These are phyloP conservation scores for Candida silvatica DNA, from an alignment of 805 yeast species.

Conservation along the genomic window DNA sequence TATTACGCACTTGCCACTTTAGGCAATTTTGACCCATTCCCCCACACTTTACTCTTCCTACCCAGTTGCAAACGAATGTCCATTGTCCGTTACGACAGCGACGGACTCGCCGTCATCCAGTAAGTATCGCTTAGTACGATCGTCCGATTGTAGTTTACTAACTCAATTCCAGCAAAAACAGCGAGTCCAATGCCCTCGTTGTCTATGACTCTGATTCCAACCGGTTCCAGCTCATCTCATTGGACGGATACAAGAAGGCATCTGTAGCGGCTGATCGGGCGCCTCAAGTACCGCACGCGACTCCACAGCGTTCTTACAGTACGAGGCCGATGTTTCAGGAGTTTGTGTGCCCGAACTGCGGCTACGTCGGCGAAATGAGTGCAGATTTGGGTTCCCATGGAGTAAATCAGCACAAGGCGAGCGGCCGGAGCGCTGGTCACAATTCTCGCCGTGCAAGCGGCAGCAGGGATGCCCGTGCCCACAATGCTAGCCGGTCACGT, in stretches of 20 bases:
- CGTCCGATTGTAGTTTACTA: not conserved
- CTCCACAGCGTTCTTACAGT: not conserved
- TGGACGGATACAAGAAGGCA: slow-evolving; percentile 6
- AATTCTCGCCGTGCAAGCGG: too few relatives aligned
- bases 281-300: not conserved
- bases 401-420: too few relatives aligned
- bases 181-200: slow-evolving; percentile 19
- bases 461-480: too few relatives aligned
- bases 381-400: not conserved
- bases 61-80: slow-evolving; percentile 8
- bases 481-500: too few relatives aligned
- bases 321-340: not conserved
- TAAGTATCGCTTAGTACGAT: not conserved
- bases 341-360: slow-evolving; percentile 21
- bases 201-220: slow-evolving; percentile 21
- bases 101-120: slow-evolving; percentile 1
- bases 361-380: slow-evolving; percentile 7
- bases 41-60: too few relatives aligned
- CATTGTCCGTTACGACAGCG: slow-evolving; percentile 10
- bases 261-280: not conserved
- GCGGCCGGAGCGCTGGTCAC: too few relatives aligned
- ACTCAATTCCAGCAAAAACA: slow-evolving; percentile 7
- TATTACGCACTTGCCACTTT: too few relatives aligned
- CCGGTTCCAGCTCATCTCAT: slow-evolving; percentile 18
- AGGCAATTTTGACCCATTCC: too few relatives aligned